Evolutionary conservation across 805 yeast genomes (phyloP), one percentile per base, ranked within the genome.

Genomic region (Teunomyces kruisii): DNA sequence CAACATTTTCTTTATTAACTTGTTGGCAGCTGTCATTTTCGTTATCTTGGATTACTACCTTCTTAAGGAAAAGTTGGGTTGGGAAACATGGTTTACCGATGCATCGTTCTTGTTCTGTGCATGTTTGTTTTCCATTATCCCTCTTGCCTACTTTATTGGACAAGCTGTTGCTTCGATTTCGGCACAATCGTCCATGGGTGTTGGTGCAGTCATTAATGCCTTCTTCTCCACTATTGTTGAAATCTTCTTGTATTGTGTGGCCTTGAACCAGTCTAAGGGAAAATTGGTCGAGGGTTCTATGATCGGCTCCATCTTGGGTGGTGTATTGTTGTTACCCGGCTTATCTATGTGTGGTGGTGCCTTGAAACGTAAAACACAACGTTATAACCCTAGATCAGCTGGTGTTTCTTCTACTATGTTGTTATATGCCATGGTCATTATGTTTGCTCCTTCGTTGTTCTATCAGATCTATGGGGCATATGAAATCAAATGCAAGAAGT

Each of bases 141-240:
- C 99, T 6, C 72, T 94, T 53, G 98, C 99, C 0, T 92, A 94
- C 61, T 94, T 90, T 67, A 91, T 94, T 55, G 99, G 99, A 3
- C 98, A 92, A 65, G 98, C 98, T 5, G 99, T 94, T n/a, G 99
- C 99, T 0, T 91, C 98, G 2, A 94, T 94, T 47, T 87, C 96
- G 6, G 98, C 99, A 0, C 99, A 94, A 68, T 88, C 97, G 0
- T 91, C 97, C 0, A 94, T 94, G 99, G 97, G 98, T 24, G 83
- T 94, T 48, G 98, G 98, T 71, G 99, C 99, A 1, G 97, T 91
- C 0, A 90, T 94, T 56, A 94, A 94, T 64, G 99, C 99, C 0
- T 92, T 94, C 58, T 94, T 94, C 74, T 91, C 98, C 1, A 91
- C 99, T 0, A 78, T 94, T 40, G 98, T 94, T 6, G 99, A 94